Evolutionary conservation across 108 stramenopile genomes (phyloP), one percentile per base, ranked within the genome.

Genomic region (Seminavis robusta): DNA sequence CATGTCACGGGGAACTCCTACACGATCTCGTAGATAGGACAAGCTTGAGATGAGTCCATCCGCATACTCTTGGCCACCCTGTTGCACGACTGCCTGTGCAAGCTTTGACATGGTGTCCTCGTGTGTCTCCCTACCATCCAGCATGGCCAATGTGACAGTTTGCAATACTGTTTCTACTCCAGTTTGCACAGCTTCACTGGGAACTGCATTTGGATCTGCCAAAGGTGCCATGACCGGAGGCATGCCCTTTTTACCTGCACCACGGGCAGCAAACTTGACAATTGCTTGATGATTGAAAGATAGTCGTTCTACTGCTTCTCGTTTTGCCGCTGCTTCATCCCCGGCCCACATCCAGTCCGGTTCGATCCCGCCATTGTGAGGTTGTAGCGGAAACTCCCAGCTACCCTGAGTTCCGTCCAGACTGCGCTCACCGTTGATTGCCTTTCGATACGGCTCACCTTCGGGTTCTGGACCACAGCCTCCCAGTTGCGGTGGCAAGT

Each of bases 1-100:
- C 83, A 97, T 88, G 51, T 97, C 96, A 10, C 96, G 69, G 7
- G 96, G 96, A 19, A 97, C 96, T 49, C 94, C 93, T 4, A 95
- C 76, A 47, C 96, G 72, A 63, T 94, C 94, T 49, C 96, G 61
- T 46, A 97, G 54, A 56, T 97, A 97, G 4, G 76, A 63, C 32
- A 95, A 49, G 47, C 81, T 81, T 0, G 54, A 46, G 28, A 69
- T 53, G 10, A 85, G 65, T 28, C 76, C 68, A 29, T 67, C 69
- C 1, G 56, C 52, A 24, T 69, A 68, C 27, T 80, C 83, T 7
- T 52, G 51, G 31, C 80, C 83, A 36, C 93, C 84, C 51, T 84
- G 63, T 36, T 70, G 59, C 44, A 29, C 67, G 49, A 86, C 65
- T 9, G 55, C 33, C 9, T 76, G 50, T 9, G 69, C 79, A 29